Conservation (phyloP, 2,329 filamentous ascomycete genomes). For the Tolypocladium ovalisporum region DNA sequence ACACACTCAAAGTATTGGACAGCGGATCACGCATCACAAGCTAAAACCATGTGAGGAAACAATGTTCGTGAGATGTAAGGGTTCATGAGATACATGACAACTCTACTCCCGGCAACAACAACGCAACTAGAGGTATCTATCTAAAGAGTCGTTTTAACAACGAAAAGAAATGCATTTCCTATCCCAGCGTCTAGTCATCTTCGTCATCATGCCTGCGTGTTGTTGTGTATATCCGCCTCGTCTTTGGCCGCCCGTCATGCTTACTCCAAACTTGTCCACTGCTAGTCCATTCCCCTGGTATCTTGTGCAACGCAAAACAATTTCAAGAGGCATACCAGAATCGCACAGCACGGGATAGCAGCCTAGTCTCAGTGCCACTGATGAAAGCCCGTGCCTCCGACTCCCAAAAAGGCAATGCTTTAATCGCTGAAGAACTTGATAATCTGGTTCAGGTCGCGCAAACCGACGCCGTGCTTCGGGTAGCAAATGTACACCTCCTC, state of each 20-base stretch:
- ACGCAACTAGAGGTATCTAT: background rate
- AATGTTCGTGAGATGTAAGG: background rate
- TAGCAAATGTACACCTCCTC: conserved; percentile 87
- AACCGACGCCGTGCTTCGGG: conserved; percentile 72
- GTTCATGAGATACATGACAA: background rate
- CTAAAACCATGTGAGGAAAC: background rate
- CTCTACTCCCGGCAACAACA: background rate
- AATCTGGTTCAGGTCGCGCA: conserved; percentile 73
- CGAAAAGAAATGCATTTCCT: background rate
- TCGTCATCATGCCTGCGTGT: background rate
- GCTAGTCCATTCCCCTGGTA: background rate
- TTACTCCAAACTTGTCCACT: no score
- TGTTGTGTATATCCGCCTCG: background rate
- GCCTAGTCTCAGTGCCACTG: no score
- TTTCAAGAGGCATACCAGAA: no score
- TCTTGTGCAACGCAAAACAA: background rate
- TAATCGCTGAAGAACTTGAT: conserved; percentile 80
- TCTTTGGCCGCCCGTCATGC: background rate
- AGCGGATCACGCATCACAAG: background rate
- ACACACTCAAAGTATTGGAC: no score
- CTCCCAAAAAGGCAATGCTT: background rate
- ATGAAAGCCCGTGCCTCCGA: background rate
- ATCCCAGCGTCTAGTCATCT: background rate
- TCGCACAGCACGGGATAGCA: background rate
- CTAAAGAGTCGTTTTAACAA: background rate